Base-by-base conservation (phyloP, 495 filamentous ascomycete species). In the Chaetomium fimeti region DNA sequence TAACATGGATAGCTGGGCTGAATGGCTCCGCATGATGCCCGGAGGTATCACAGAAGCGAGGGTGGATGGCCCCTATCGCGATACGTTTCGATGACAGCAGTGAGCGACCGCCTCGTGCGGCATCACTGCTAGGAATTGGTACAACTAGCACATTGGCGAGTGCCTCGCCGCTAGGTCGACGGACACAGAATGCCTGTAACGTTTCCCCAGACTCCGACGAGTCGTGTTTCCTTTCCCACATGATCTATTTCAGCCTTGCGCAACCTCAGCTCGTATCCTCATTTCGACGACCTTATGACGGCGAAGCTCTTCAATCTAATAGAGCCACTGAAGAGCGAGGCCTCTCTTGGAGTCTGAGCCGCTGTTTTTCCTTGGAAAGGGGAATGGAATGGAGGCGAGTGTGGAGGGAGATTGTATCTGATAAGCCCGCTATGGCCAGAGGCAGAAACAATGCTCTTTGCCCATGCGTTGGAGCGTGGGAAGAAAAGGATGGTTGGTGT, bases 1-100 rank as follows among this genome's bases (percentile, higher is more conserved):
- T 66, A 75, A 74, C 64, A 55, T 74, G 43, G 80, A 81, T 42
- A 75, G 65, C 60, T 81, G 79, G 80, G 71, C 74, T 58, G 80
- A 82, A 67, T 82, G 79, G 77, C 71, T 82, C 59, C 76, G 80
- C n/a, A 75, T 72, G 64, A 79, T 82, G 76, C 80, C 80, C 36
- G 77, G 76, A 64, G 78, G 76, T n/a, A 75, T 82, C 70, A 72
- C 61, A 66, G 80, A 81, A 52, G 73, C 79, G 29, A 79, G 76
- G 69, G 75, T 80, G 56, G 78, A 82, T 27, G 74, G 78, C 40
- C 79, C 79, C 59, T 78, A 74, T 64, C 72, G 71, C 59, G 70
- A 71, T 77, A 77, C 77, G 77, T 79, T 81, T 74, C 71, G 74
- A 71, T 79, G 73, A 78, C 66, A 65, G 15, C 18, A 45, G 22